A percentile compares a stretch with the other conserved stretches of the same genome.
These are phyloP conservation scores for Catharanthus roseus DNA, from an alignment of 257 asterid species.

Conservation along the genomic window DNA sequence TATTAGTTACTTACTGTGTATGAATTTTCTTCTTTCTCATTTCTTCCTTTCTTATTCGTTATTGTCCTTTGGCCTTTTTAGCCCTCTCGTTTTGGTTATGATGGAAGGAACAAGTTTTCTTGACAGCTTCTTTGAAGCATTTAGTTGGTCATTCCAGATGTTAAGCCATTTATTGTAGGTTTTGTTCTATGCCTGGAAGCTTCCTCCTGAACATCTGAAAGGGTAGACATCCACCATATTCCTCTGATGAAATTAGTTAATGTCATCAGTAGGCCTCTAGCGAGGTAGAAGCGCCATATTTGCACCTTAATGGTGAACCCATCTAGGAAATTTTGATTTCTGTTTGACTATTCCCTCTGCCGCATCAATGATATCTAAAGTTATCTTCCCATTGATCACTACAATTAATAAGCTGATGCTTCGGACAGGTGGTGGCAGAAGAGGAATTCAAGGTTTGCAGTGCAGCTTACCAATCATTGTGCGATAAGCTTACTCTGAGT, in stretches of 20 bases:
- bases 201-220: not conserved
- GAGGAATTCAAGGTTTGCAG: conserved; percentile 94
- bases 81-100: too few relatives aligned
- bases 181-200: not conserved
- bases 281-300: not conserved
- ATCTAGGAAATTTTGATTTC: not conserved
- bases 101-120: too few relatives aligned
- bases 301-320: not conserved
- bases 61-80: too few relatives aligned
- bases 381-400: not conserved
- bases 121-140: not conserved
- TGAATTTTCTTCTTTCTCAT: too few relatives aligned
- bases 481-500: conserved; percentile 46
- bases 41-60: too few relatives aligned
- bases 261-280: not conserved
- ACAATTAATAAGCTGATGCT: conserved; percentile 8
- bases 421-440: conserved; percentile 65
- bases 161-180: not conserved
- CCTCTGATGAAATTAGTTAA: not conserved
- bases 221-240: not conserved
- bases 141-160: not conserved
- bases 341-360: not conserved
- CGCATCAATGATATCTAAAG: not conserved
- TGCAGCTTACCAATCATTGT: conserved; percentile 81
- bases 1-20: not conserved